These are phyloP conservation scores for Gracilariopsis chorda DNA, from an alignment of 23 red algal species.

Conservation along the genomic window DNA sequence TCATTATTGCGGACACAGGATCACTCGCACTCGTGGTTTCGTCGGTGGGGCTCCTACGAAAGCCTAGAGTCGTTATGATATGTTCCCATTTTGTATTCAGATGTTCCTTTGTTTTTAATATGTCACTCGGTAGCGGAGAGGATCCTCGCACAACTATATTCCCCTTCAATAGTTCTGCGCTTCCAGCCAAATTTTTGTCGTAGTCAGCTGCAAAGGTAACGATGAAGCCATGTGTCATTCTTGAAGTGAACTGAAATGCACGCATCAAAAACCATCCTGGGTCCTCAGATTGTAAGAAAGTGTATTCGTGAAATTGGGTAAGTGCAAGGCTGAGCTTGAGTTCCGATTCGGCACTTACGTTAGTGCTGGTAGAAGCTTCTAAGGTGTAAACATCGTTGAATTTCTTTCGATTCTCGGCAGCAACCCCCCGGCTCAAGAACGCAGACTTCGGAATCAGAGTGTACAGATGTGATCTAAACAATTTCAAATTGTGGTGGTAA, in stretches of 20 bases:
- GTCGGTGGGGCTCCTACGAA: not conserved
- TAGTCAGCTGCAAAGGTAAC: not conserved
- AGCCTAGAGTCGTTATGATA: not conserved
- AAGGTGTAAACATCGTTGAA: too few relatives aligned
- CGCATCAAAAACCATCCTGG: slow-evolving; percentile 14
- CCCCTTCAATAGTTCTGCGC: not conserved
- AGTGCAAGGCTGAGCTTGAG: not conserved
- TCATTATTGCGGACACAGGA: not conserved
- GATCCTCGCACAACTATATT: not conserved
- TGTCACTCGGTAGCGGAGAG: not conserved
- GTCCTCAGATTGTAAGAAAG: slow-evolving; percentile 22
- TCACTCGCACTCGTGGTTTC: not conserved
- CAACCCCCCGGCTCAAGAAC: too few relatives aligned
- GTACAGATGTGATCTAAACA: too few relatives aligned
- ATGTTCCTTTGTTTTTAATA: not conserved
- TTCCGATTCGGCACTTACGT: too few relatives aligned
- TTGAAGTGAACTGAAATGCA: not conserved
- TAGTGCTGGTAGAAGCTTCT: too few relatives aligned
- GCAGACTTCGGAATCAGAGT: too few relatives aligned
- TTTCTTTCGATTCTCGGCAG: too few relatives aligned
- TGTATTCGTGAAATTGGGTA: not conserved
- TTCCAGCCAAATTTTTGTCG: not conserved
- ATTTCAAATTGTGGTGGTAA: too few relatives aligned
- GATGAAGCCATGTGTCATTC: not conserved
- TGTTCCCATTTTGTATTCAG: not conserved